Evolutionary conservation across 1,284 basidiomycete species (phyloP).

Genomic region (Sporisorium reilianum): DNA sequence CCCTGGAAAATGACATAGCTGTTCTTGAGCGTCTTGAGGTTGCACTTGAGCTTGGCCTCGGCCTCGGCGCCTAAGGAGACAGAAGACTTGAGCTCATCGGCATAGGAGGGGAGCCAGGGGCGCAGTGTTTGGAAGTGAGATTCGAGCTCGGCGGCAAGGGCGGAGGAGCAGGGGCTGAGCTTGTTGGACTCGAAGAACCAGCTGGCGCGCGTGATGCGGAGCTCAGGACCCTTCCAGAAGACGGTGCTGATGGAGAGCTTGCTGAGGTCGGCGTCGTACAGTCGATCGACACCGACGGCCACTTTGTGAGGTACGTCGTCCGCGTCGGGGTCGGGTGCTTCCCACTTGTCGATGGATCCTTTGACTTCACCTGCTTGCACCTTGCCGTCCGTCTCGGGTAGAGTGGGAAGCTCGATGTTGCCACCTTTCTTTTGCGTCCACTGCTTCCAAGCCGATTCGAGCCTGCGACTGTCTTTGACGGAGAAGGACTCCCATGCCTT

Average conservation of each 20-base stretch:
- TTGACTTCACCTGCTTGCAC: slow-evolving; percentile 36
- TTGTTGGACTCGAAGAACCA: slow-evolving; percentile 73
- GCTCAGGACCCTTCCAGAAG: slow-evolving; percentile 73
- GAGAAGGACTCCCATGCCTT: slow-evolving; percentile 47
- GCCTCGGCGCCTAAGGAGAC: slow-evolving; percentile 71
- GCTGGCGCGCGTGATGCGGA: slow-evolving; percentile 72
- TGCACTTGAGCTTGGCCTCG: slow-evolving; percentile 73
- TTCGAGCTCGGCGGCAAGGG: slow-evolving; percentile 73
- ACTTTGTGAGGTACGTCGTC: slow-evolving; percentile 39
- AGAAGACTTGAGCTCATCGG: slow-evolving; percentile 72
- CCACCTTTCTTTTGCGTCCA: slow-evolving; percentile 43
- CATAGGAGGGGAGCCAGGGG: slow-evolving; percentile 71
- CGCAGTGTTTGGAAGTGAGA: slow-evolving; percentile 53
- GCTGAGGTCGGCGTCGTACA: slow-evolving; percentile 59
- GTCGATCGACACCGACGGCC: slow-evolving; percentile 49
- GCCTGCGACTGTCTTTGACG: slow-evolving; percentile 37
- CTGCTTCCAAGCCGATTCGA: slow-evolving; percentile 40
- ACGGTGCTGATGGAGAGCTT: slow-evolving; percentile 69
- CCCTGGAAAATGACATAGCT: slow-evolving; percentile 73
- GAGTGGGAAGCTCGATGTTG: slow-evolving; percentile 30
- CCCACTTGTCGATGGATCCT: slow-evolving; percentile 29
- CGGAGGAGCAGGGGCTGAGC: slow-evolving; percentile 71
- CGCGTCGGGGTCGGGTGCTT: slow-evolving; percentile 42
- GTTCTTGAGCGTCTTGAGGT: slow-evolving; percentile 66
- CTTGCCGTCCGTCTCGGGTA: slow-evolving; percentile 41